These are phyloP conservation scores for Cinnamomum micranthum DNA, from an alignment of 164 flowering plant species.

Conservation along the genomic window DNA sequence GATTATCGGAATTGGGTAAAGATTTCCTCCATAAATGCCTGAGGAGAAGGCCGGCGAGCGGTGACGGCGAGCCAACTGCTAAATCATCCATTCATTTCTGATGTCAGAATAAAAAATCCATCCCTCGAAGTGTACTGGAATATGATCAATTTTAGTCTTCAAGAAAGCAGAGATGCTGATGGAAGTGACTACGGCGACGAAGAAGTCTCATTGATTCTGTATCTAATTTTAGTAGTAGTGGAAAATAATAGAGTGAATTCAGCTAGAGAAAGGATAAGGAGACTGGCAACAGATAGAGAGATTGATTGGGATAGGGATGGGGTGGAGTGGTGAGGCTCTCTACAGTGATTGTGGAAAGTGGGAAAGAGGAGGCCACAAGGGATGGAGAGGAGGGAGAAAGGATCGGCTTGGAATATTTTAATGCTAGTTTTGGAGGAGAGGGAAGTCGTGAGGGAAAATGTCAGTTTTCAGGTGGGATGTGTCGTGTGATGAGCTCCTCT, in stretches of 20 bases:
- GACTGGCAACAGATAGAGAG: slow-evolving; percentile 34
- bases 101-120: neutral
- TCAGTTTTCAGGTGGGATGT: neutral
- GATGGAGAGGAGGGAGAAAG: slow-evolving; percentile 12
- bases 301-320: slow-evolving; percentile 60
- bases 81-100: slow-evolving; percentile 46
- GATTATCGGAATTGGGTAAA: slow-evolving; percentile 38
- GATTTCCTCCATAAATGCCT: slow-evolving; percentile 62
- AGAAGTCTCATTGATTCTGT: neutral
- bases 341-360: slow-evolving; percentile 3
- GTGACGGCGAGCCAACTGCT: slow-evolving; percentile 58
- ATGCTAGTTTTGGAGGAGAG: neutral
- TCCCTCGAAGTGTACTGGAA: slow-evolving; percentile 62
- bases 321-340: slow-evolving; percentile 41
- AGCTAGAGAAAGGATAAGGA: slow-evolving; percentile 34
- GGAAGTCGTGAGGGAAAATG: slow-evolving; percentile 3
- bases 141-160: slow-evolving; percentile 28
- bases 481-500: neutral
- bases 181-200: slow-evolving; percentile 16
- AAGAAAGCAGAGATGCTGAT: slow-evolving; percentile 6
- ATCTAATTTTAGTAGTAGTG: neutral
- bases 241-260: slow-evolving; percentile 2
- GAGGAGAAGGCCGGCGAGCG: slow-evolving; percentile 29
- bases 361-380: neutral
- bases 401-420: slow-evolving; percentile 24